Base-by-base conservation (phyloP, 805 yeast genomes). In the Candida hungchunana region DNA sequence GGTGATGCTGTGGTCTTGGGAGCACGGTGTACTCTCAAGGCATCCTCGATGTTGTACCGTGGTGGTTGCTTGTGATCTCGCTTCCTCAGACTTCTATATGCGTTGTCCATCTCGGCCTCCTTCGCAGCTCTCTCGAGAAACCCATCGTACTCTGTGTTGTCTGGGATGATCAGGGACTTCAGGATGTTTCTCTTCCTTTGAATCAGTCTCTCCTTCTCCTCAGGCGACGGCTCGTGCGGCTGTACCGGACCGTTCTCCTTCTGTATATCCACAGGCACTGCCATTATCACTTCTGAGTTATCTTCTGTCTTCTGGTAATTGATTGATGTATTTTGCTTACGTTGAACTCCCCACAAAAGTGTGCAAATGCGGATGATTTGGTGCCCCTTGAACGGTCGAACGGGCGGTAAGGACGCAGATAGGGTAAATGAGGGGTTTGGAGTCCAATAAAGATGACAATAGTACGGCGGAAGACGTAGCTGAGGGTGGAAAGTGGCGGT, bases 131-230 rank as follows among this genome's bases (percentile, higher is more conserved):
- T 57, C 31, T 59, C 57, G 18, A 59, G 62, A 4, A 65, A 47
- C 7, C 53, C 47, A 27, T 60, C 60, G 40, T 64, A 64, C 13
- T 56, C 52, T 37, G 61, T 60, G 41, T 65, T 65, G 33, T 63
- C 69, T 1, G 67, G 62, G 19, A 66, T 65, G 31, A 53, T 50
- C 23, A 66, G 51, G 1, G 48, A 56, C 32, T 53, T 56, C 29
- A 62, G 48, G 13, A 64, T 37, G 19, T 36, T 36, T 26, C 38
- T 40, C 29, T 39, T 53, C 20, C 44, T 32, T 21, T 44, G 47
- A 5, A 37, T 26, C n/a, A 38, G 37, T 18, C 29, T 24, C 22
- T 27, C 34, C 25, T 36, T 26, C 23, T 49, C 50, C 18, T 43
- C 50, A 7, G 47, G 43, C 1, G 48, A 29, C 6, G 37, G 26